Evolutionary conservation across 1,139 yeast species (phyloP).

Genomic region (Geotrichum citri-aurantii): DNA sequence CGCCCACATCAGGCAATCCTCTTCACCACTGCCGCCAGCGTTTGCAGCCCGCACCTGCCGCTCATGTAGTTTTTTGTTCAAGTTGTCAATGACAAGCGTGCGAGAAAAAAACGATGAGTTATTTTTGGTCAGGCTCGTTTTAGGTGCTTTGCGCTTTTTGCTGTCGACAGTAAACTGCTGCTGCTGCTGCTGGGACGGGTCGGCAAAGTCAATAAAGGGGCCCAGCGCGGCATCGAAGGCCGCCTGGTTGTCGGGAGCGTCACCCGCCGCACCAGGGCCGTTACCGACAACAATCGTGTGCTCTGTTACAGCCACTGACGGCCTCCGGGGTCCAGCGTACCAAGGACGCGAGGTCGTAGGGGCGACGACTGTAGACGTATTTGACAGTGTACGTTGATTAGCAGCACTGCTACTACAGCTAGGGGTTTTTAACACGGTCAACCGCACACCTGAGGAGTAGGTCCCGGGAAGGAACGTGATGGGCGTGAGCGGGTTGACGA

Average conservation of each 20-base stretch:
- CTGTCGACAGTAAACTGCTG: neutral
- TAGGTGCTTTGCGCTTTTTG: conserved; percentile 29
- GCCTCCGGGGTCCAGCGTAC: neutral
- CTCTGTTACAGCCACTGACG: conserved; percentile 8
- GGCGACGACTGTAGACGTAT: neutral
- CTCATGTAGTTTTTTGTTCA: conserved; percentile 32
- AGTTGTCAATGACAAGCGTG: conserved; percentile 35
- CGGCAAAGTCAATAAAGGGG: neutral
- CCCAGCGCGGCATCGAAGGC: neutral
- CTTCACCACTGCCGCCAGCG: conserved; percentile 6
- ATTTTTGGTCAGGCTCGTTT: conserved; percentile 35
- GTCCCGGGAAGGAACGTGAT: conserved; percentile 29
- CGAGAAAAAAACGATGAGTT: conserved; percentile 39
- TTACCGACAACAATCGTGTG: conserved; percentile 1
- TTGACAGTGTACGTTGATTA: neutral
- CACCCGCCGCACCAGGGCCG: neutral
- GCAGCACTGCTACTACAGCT: neutral
- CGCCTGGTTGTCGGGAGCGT: neutral
- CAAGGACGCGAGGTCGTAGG: neutral
- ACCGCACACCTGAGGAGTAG: conserved; percentile 29
- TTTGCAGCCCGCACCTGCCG: conserved; percentile 13
- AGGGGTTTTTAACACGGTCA: conserved; percentile 18
- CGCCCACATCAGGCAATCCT: conserved; percentile 31
- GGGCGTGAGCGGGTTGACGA: conserved; percentile 37
- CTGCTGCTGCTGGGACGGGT: neutral